Conservation (phyloP, 1,139 yeast species). For the Candida neerlandica region DNA sequence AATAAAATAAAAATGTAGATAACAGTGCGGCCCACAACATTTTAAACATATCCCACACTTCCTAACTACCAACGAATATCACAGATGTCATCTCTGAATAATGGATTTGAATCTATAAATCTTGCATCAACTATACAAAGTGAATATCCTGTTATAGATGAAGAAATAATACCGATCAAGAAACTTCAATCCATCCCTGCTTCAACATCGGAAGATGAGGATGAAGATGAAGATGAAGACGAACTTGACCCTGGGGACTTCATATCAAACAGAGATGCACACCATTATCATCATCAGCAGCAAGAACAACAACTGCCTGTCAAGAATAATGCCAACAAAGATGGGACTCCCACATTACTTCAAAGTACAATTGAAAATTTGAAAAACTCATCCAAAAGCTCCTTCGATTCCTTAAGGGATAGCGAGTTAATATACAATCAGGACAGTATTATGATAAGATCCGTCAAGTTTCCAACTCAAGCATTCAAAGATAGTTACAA, state of each 20-base stretch:
- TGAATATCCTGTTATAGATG: neutral
- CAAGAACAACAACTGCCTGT: neutral
- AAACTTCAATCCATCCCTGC: conserved; percentile 13
- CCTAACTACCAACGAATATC: neutral
- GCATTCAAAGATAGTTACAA: neutral
- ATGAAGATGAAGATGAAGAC: conserved; percentile 19
- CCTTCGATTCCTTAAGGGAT: conserved; percentile 9
- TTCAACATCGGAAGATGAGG: conserved; percentile 14
- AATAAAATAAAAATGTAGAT: neutral
- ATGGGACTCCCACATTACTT: neutral
- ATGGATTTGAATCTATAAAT: conserved; percentile 18
- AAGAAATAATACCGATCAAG: conserved; percentile 6
- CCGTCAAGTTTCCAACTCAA: conserved; percentile 10
- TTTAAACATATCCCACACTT: neutral
- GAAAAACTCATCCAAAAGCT: neutral
- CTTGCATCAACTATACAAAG: conserved; percentile 15
- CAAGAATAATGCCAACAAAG: neutral
- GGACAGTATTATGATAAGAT: conserved; percentile 6
- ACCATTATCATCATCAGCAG: conserved; percentile 1
- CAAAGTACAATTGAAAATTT: conserved; percentile 1
- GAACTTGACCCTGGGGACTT: conserved; percentile 27
- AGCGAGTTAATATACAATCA: conserved; percentile 7
- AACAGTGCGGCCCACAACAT: neutral
- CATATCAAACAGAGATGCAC: conserved; percentile 9
- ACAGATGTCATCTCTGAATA: conserved; percentile 6